Percentiles rank a stretch among this genome's conserved stretches.
Conservation (phyloP, 495 filamentous ascomycete species). For the Xylaria sp. region DNA sequence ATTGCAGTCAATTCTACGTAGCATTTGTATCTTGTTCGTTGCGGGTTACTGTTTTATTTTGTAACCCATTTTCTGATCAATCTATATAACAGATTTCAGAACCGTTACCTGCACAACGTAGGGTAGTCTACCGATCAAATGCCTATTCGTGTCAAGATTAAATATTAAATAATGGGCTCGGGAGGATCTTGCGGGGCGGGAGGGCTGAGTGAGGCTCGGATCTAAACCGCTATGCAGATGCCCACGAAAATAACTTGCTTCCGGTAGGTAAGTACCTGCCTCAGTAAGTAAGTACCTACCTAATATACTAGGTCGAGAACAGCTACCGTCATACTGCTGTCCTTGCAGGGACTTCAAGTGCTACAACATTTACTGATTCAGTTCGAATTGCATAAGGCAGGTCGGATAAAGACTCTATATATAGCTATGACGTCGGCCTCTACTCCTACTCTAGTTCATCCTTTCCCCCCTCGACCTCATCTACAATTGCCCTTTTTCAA, state of each 20-base stretch:
- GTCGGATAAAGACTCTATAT: background rate
- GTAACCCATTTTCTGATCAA: background rate
- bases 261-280: too few relatives aligned
- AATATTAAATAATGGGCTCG: too few relatives aligned
- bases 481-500: background rate
- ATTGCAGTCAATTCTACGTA: too few relatives aligned
- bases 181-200: slow-evolving; percentile 19
- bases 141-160: too few relatives aligned
- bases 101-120: background rate
- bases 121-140: background rate
- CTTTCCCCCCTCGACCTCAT: background rate
- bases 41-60: background rate
- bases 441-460: background rate
- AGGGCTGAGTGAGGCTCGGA: slow-evolving; percentile 10
- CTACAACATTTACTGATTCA: slow-evolving; percentile 7
- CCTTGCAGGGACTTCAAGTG: background rate
- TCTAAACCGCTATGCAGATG: slow-evolving; percentile 2
- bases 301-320: slow-evolving; percentile 11
- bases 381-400: background rate
- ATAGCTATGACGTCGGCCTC: slow-evolving; percentile 7
- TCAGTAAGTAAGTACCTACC: too few relatives aligned
- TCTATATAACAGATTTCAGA: background rate
- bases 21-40: too few relatives aligned
- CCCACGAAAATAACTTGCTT: slow-evolving; percentile 12
- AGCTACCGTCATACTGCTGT: slow-evolving; percentile 6